Evolutionary conservation across 768 basidiomycete genomes (phyloP), one percentile per base, ranked within the genome.

Genomic region (Omphalotus guepiniiformis): DNA sequence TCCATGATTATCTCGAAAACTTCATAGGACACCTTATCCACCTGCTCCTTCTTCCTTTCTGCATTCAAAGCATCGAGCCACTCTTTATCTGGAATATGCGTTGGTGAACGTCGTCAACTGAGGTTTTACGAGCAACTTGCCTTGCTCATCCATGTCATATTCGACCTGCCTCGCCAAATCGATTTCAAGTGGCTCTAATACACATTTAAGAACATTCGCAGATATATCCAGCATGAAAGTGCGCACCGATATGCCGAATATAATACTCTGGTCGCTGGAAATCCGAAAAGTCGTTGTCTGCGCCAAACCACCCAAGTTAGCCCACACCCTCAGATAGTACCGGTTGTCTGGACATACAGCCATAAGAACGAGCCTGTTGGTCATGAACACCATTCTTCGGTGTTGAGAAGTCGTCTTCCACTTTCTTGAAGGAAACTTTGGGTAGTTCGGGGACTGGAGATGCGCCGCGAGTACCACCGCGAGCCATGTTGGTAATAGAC

Each of bases 81-180:
- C 65, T 92, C 88, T 65, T 91, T 83, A 68, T 98, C 94, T 94
- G 58, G 30, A 49, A 53, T 47, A 13, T 32, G 36, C 47, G 41
- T 21, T 12, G 42, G 28, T 25, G 28, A 16, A 23, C 32, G 16
- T 36, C 15, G 46, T 30, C 5, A 19, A 29, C 15, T 35, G 43
- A 16, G 9, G 27, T 15, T 8, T 18, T 19, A 30, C 19, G 26
- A 19, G 53, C 9, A 16, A 57, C 72, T 16, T 29, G 87, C 93
- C 94, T 80, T 97, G 94, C 61, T 97, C 96, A 60, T 98, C 96
- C 93, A 99, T 98, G 61, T 98, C 96, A 72, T 99, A 99, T 64
- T 98, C 96, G 19, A 99, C 95, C 55, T 95, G 93, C 30, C 81
- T 79, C 6, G 87, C 86, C 15, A 98, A 79, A 54, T 99, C 96